phyloP scores from a whole-genome alignment of 2,329 filamentous ascomycete genomes.

The Fusarium domesticum region DNA sequence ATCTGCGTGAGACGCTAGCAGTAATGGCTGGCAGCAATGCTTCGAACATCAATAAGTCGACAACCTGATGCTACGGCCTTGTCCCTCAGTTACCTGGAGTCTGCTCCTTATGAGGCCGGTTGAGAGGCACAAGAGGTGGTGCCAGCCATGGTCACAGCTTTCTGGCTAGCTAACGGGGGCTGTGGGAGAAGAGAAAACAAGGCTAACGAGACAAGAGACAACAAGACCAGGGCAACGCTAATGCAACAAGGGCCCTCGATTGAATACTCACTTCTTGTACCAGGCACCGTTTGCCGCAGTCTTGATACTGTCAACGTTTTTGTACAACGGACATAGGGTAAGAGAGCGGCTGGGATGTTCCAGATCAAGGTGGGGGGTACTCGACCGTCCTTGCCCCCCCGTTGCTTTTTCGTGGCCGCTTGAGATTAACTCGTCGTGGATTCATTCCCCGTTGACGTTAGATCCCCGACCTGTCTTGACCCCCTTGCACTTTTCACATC shows the following conservation, averaged over 20 bases:
- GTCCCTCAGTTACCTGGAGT: slow-evolving; percentile 21
- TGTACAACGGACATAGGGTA: neutral
- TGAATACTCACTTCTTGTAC: slow-evolving; percentile 22
- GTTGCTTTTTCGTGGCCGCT: neutral
- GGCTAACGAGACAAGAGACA: slow-evolving; percentile 29
- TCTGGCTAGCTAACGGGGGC: slow-evolving; percentile 17
- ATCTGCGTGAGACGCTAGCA: slow-evolving; percentile 6
- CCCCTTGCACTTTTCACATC: slow-evolving; percentile 12
- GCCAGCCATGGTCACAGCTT: slow-evolving; percentile 25
- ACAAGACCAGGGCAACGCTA: slow-evolving; percentile 24
- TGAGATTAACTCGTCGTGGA: neutral
- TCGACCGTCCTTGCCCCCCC: neutral
- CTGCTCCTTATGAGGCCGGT: slow-evolving; percentile 31
- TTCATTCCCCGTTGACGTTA: neutral
- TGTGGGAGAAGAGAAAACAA: slow-evolving; percentile 29
- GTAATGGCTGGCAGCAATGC: slow-evolving; percentile 11
- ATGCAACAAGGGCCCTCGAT: slow-evolving; percentile 15
- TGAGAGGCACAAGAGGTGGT: slow-evolving; percentile 29
- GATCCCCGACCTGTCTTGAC: neutral
- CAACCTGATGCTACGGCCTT: slow-evolving; percentile 20
- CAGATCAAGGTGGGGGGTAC: neutral
- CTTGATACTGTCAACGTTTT: slow-evolving; percentile 16
- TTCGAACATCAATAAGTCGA: slow-evolving; percentile 11
- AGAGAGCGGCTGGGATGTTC: neutral
- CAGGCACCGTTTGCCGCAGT: slow-evolving; percentile 22